phyloP scores from a whole-genome alignment of 345 rosid species.

The Brassica nigra region DNA sequence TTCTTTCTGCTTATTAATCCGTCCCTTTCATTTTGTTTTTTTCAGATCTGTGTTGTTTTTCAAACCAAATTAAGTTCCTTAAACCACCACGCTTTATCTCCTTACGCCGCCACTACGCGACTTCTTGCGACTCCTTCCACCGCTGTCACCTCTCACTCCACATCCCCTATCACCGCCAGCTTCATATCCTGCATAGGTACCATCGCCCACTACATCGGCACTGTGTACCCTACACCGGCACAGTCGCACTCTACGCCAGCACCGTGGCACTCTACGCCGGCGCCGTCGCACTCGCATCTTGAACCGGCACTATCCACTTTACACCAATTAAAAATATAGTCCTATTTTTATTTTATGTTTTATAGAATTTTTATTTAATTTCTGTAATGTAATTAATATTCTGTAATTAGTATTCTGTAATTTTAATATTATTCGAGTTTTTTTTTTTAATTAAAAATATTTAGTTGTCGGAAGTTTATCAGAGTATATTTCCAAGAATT shows the following conservation, averaged over 20 bases:
- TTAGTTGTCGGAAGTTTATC: not conserved
- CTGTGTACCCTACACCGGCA: not conserved
- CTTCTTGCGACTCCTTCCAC: too few relatives aligned
- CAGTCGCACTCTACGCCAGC: not conserved
- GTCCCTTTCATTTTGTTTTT: not conserved
- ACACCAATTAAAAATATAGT: too few relatives aligned
- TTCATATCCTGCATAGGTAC: not conserved
- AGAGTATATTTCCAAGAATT: not conserved
- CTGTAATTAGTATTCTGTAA: too few relatives aligned
- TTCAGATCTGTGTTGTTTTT: not conserved
- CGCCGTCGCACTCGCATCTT: too few relatives aligned
- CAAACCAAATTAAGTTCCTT: not conserved
- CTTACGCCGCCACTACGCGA: too few relatives aligned
- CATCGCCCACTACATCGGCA: not conserved
- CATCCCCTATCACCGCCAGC: not conserved
- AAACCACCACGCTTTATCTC: not conserved
- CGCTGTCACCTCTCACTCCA: not conserved
- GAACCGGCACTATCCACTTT: too few relatives aligned
- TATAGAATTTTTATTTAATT: not conserved
- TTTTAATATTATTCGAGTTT: not conserved
- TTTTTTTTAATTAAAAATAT: not conserved
- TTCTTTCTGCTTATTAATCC: not conserved
- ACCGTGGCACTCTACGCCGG: not conserved
- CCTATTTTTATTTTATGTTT: not conserved
- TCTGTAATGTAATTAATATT: not conserved